These are phyloP conservation scores for Tylopilus sp. DNA, from an alignment of 1,284 basidiomycete genomes.

Conservation along the genomic window DNA sequence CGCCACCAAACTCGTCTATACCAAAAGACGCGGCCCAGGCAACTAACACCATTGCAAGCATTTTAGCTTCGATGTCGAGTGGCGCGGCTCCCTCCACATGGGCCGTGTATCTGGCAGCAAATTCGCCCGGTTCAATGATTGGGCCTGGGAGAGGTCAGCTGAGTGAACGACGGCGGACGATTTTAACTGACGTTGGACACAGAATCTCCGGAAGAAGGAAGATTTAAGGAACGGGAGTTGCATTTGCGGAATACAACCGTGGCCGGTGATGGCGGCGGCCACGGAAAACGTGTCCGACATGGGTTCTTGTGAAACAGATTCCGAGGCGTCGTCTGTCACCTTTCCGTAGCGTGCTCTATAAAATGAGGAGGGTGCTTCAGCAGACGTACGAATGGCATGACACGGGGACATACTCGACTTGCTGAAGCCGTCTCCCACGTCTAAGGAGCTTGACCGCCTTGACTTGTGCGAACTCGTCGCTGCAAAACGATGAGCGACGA, in stretches of 20 bases:
- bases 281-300: constrained; percentile 28
- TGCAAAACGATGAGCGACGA: constrained; percentile 31
- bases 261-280: neutral
- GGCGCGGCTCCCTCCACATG: constrained; percentile 55
- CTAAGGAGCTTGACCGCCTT: constrained; percentile 83
- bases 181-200: constrained; percentile 65
- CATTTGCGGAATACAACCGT: constrained; percentile 62
- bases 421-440: constrained; percentile 78
- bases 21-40: constrained; percentile 87
- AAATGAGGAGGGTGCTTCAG: constrained; percentile 3
- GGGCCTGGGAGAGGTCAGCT: constrained; percentile 46
- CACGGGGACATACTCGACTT: constrained; percentile 59
- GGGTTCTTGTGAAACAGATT: constrained; percentile 35
- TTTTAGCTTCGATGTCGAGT: constrained; percentile 55
- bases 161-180: constrained; percentile 4
- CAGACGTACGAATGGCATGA: constrained; percentile 4
- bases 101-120: constrained; percentile 62
- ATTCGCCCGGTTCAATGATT: constrained; percentile 71
- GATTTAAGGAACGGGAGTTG: constrained; percentile 77
- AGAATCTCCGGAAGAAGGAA: constrained; percentile 77
- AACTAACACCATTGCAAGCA: constrained; percentile 69
- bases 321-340: constrained; percentile 40
- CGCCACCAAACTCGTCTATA: constrained; percentile 68
- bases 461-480: constrained; percentile 84
- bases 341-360: constrained; percentile 61